Evolutionary conservation across 257 asterid species (phyloP), one percentile per base, ranked within the genome.

Genomic region (Ocimum tenuiflorum): DNA sequence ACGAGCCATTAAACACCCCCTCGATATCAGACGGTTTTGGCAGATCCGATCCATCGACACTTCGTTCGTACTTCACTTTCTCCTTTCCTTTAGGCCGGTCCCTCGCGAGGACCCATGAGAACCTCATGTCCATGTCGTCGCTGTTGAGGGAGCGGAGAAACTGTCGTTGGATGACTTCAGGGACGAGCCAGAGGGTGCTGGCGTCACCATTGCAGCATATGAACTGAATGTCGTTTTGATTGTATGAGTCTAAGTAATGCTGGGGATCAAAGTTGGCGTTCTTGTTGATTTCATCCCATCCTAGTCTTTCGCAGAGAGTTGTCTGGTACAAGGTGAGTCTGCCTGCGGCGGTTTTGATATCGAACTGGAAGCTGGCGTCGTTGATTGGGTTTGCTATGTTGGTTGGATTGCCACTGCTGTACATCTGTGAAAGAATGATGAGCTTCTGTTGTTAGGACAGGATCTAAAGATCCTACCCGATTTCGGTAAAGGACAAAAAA

Each of bases 11-110:
- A 27, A 91, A 49, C 64, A 86, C 96, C 49, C 82, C 73, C 75
- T 72, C 86, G 71, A 91, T 90, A 43, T 86, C 84, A 23, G 81
- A 83, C 14, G 94, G 77, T 59, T 75, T 54, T 4, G 98, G 98
- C 79, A 85, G 83, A 73, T 86, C 91, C 18, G 29, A 64, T 10
- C 79, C 82, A 45, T 82, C 87, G 31, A 85, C 76, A 49, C 75
- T 81, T 63, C 85, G 77, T 72, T 91, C 98, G 54, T 78, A 91
- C 69, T 83, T 91, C 75, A 91, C 98, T 35, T 65, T 84, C 74
- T 91, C 98, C 82, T 91, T 91, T 62, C 94, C 95, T 69, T 91
- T 91, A 13, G 98, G 98, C 49, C 98, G 76, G 72, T 91, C 98
- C 77, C 98, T 85, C 7, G 80, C 77, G 60, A 91, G 91, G 63